phyloP scores from a whole-genome alignment of 345 rosid genomes.

The Clarkia xantiana region DNA sequence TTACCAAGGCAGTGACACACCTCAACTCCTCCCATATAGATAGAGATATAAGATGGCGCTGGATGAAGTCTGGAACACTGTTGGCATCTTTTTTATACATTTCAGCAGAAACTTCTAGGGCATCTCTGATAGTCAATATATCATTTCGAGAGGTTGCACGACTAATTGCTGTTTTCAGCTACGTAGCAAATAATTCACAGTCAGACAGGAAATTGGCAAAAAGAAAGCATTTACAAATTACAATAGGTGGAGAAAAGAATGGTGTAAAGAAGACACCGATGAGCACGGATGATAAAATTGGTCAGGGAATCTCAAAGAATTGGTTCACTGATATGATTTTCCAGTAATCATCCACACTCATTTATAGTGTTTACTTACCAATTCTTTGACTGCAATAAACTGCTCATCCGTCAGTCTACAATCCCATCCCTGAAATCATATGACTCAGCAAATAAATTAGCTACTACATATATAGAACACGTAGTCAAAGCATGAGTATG shows the following conservation, averaged over 20 bases:
- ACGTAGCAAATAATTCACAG: constrained; percentile 7
- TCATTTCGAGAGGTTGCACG: constrained; percentile 94
- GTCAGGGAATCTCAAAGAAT: too few relatives aligned
- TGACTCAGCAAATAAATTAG: constrained; percentile 22
- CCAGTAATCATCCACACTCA: not conserved
- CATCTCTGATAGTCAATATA: constrained; percentile 74
- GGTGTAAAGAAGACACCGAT: too few relatives aligned
- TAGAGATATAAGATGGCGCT: constrained; percentile 84
- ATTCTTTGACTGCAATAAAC: constrained; percentile 94
- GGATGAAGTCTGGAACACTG: constrained; percentile 80
- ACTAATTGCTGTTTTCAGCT: constrained; percentile 90
- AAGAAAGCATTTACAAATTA: too few relatives aligned
- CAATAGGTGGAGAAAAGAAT: too few relatives aligned
- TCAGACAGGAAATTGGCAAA: not conserved
- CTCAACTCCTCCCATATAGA: constrained; percentile 96
- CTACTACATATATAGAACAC: constrained; percentile 6
- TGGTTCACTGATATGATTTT: not conserved
- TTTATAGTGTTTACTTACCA: constrained; percentile 38
- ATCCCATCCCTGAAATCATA: constrained; percentile 76
- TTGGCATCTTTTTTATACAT: constrained; percentile 87
- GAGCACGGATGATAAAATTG: too few relatives aligned
- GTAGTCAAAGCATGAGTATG: constrained; percentile 8
- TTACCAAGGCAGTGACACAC: constrained; percentile 18
- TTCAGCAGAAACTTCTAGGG: constrained; percentile 96
- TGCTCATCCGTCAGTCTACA: constrained; percentile 83